Conservation (phyloP, 495 filamentous ascomycete genomes). For the Pseudevernia furfuracea region DNA sequence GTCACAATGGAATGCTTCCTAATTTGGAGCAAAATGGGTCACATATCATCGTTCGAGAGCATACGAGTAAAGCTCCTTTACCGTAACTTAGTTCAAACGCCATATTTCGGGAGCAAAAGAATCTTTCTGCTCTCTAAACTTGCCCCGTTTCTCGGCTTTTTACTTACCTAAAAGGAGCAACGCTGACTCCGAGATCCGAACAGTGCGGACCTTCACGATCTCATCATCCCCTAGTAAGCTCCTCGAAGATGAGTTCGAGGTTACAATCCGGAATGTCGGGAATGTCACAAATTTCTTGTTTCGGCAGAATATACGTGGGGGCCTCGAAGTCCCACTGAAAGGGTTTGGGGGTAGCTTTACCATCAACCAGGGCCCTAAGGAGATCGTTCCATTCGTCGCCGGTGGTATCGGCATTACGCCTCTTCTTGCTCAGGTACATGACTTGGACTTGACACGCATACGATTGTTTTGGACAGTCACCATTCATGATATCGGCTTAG, state of each 20-base stretch:
- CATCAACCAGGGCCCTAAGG: slow-evolving; percentile 33
- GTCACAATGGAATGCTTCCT: too few species aligned
- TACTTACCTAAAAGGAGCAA: too few species aligned
- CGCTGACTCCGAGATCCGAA: too few species aligned
- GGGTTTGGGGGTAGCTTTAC: slow-evolving; percentile 66
- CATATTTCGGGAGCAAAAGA: too few species aligned
- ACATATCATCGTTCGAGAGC: too few species aligned
- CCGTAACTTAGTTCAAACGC: too few species aligned
- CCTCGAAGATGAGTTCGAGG: slow-evolving; percentile 52
- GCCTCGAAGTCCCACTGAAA: slow-evolving; percentile 56
- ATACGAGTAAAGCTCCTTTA: too few species aligned
- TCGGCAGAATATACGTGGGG: slow-evolving; percentile 41
- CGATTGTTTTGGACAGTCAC: slow-evolving; percentile 60
- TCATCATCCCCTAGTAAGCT: slow-evolving; percentile 45
- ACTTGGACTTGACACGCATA: slow-evolving; percentile 39
- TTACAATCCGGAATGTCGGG: slow-evolving; percentile 61
- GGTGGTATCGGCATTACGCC: slow-evolving; percentile 79
- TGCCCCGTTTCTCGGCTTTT: too few species aligned
- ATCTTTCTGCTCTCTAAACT: too few species aligned
- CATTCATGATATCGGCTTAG: slow-evolving; percentile 52
- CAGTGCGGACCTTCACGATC: slow-evolving; percentile 73
- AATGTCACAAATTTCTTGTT: slow-evolving; percentile 59
- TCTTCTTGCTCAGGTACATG: slow-evolving; percentile 53
- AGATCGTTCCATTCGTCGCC: slow-evolving; percentile 51
- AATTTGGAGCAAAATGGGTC: too few species aligned